Conservation (phyloP, 2,329 filamentous ascomycete genomes). For the Penicillium sp. region DNA sequence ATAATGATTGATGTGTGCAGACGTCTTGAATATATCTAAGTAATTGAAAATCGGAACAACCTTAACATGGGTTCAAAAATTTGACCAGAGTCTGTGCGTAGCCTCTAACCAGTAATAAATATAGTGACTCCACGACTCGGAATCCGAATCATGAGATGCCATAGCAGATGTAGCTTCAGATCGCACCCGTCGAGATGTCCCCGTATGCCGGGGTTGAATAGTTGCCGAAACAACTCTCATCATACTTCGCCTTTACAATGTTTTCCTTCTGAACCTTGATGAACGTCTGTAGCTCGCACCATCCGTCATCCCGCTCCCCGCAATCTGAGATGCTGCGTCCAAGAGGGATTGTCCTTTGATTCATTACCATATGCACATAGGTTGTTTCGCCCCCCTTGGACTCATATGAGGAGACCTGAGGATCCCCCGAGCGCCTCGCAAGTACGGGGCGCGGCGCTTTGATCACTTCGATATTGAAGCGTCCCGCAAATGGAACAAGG, state of each 20-base stretch:
- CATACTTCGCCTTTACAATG: constrained; percentile 59
- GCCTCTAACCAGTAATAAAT: background rate
- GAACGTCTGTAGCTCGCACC: constrained; percentile 73
- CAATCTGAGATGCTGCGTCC: constrained; percentile 66
- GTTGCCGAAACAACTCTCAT: constrained; percentile 64
- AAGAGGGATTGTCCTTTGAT: constrained; percentile 71
- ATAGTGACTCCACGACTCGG: background rate
- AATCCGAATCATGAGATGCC: background rate
- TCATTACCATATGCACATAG: constrained; percentile 73
- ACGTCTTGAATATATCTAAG: background rate
- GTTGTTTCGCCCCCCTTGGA: constrained; percentile 57
- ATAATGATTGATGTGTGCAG: background rate
- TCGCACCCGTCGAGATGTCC: background rate
- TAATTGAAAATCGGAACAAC: background rate
- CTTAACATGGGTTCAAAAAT: background rate
- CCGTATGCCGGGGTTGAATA: constrained; percentile 5
- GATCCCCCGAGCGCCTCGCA: constrained; percentile 49
- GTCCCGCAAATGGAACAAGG: constrained; percentile 69
- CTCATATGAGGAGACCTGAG: constrained; percentile 7
- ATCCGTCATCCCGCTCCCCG: constrained; percentile 67
- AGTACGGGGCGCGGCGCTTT: constrained; percentile 63
- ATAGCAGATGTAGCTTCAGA: background rate
- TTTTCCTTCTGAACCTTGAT: constrained; percentile 61
- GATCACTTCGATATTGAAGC: constrained; percentile 74
- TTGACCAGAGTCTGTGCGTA: too few relatives aligned